phyloP scores from a whole-genome alignment of 441 rosid species.

The Bruguiera hainesii region DNA sequence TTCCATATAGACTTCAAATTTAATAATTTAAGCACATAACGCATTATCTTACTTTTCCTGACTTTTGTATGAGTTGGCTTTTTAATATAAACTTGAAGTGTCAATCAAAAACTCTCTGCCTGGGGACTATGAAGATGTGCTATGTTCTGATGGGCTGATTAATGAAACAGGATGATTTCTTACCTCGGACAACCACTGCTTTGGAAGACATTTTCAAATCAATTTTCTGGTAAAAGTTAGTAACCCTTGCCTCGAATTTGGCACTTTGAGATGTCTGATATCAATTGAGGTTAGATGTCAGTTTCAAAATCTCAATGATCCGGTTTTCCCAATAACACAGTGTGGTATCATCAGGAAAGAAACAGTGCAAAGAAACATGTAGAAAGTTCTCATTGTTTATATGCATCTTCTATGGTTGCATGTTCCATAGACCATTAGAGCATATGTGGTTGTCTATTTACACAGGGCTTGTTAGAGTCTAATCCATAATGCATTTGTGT shows the following conservation, averaged over 20 bases:
- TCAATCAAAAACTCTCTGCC: neutral
- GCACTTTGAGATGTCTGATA: too few species aligned
- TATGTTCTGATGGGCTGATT: slow-evolving; percentile 21
- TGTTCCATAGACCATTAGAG: neutral
- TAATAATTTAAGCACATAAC: neutral
- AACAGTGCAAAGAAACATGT: neutral
- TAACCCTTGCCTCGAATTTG: neutral
- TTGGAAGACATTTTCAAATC: slow-evolving; percentile 79
- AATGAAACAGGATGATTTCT: slow-evolving; percentile 77
- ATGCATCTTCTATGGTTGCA: neutral
- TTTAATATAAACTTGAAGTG: neutral
- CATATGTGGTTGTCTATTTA: neutral
- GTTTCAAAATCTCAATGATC: too few species aligned
- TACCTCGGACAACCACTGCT: slow-evolving; percentile 81
- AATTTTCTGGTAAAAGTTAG: slow-evolving; percentile 68
- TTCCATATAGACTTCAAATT: neutral
- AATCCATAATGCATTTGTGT: too few species aligned
- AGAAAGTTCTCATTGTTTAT: neutral
- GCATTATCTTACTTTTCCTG: neutral
- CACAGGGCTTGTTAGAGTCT: neutral
- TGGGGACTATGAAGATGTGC: neutral
- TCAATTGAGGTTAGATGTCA: too few species aligned
- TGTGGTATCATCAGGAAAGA: too few species aligned
- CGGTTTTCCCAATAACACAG: too few species aligned
- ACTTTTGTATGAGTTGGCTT: neutral